Evolutionary conservation across 129 eudicot genomes (phyloP).

Genomic region (Arctium lappa): DNA sequence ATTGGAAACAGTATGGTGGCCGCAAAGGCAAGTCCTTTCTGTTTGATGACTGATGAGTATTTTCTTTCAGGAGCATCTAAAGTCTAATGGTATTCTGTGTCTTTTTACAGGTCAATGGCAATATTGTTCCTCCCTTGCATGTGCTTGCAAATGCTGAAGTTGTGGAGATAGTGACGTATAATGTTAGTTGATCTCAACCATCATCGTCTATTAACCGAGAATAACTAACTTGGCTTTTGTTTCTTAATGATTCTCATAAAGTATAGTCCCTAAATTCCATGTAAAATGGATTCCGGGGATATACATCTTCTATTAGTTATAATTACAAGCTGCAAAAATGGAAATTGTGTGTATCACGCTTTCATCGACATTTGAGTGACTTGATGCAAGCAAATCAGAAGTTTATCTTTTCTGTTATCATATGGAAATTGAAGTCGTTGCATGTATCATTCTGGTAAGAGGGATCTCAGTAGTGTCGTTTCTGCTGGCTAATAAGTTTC

Average conservation of each 20-base stretch:
- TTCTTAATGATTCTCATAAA: background rate
- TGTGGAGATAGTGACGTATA: conserved; percentile 82
- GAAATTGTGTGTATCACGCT: background rate
- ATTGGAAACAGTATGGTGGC: conserved; percentile 97
- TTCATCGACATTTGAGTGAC: background rate
- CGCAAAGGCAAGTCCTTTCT: conserved; percentile 63
- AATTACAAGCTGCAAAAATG: background rate
- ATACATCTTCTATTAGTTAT: background rate
- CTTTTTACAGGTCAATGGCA: conserved; percentile 87
- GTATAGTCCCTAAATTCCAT: background rate
- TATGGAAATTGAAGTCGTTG: background rate
- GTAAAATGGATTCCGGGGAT: background rate
- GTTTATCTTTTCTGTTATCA: background rate
- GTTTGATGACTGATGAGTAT: background rate
- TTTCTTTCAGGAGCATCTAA: background rate
- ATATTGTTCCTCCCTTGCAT: conserved; percentile 80
- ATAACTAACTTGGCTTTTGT: conserved; percentile 8
- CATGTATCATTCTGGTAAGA: background rate
- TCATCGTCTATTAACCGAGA: background rate
- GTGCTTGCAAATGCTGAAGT: conserved; percentile 96
- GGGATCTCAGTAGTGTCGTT: background rate
- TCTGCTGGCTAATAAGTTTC: background rate
- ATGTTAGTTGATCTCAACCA: conserved; percentile 50
- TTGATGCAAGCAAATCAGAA: background rate
- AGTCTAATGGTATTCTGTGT: background rate